A percentile compares a stretch with the other conserved stretches of the same genome.
These are phyloP conservation scores for Nyssa sinensis DNA, from an alignment of 148 eudicot species.

Conservation along the genomic window DNA sequence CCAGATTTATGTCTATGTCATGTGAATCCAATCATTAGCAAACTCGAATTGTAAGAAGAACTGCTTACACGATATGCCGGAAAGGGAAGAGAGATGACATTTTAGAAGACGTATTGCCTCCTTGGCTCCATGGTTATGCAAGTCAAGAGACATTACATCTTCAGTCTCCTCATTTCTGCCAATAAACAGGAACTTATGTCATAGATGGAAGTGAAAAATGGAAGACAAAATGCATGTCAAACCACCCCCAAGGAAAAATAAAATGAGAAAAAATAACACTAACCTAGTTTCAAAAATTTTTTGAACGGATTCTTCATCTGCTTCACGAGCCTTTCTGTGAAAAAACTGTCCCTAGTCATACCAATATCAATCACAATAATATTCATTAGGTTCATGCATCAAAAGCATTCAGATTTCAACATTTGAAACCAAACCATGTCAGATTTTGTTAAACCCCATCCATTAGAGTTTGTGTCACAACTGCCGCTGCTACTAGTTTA, in stretches of 20 bases:
- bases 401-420: background rate
- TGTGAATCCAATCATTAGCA: background rate
- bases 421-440: background rate
- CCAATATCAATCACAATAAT: background rate
- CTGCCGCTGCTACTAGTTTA: background rate
- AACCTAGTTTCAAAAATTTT: slow-evolving; percentile 42
- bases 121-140: slow-evolving; percentile 36
- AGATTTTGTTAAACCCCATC: background rate
- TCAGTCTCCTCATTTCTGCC: slow-evolving; percentile 21
- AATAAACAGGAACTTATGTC: background rate
- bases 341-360: slow-evolving; percentile 37
- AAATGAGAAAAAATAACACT: background rate
- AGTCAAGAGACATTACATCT: slow-evolving; percentile 36
- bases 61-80: slow-evolving; percentile 46
- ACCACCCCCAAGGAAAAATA: background rate
- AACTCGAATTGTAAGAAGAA: slow-evolving; percentile 1
- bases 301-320: slow-evolving; percentile 45
- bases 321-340: slow-evolving; percentile 45
- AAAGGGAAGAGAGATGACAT: slow-evolving; percentile 43
- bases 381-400: slow-evolving; percentile 7
- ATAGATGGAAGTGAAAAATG: background rate
- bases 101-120: slow-evolving; percentile 45
- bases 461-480: background rate
- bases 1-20: background rate
- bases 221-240: background rate